A percentile compares a stretch with the other conserved stretches of the same genome.
Evolutionary conservation across 176 grass and related monocot species (phyloP).

Genomic region (Avena insularis): DNA sequence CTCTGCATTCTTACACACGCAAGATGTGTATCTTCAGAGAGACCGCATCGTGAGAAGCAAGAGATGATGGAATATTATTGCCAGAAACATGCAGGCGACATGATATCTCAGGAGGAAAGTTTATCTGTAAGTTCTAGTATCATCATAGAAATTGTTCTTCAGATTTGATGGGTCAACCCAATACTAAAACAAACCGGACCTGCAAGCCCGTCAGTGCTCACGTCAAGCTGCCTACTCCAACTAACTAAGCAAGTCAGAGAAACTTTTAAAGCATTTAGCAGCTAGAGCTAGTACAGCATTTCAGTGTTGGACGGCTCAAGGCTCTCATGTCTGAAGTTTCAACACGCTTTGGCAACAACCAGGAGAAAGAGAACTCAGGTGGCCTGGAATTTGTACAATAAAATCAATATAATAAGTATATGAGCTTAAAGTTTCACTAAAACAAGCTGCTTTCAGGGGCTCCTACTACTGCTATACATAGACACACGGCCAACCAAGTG

Average conservation of each 20-base stretch:
- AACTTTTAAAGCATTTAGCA: not conserved
- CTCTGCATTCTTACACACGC: not conserved
- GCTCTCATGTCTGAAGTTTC: not conserved
- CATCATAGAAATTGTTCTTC: not conserved
- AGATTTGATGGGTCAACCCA: slow-evolving; percentile 19
- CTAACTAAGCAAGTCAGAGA: slow-evolving; percentile 28
- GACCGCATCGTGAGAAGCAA: not conserved
- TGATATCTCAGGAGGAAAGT: not conserved
- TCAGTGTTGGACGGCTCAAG: not conserved
- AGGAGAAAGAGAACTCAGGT: not conserved
- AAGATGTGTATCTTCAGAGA: not conserved
- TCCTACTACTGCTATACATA: slow-evolving; percentile 43
- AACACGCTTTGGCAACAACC: slow-evolving; percentile 2
- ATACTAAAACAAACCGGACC: not conserved
- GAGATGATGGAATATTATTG: not conserved
- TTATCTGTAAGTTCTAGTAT: not conserved
- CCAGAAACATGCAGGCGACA: not conserved
- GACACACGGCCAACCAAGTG: slow-evolving; percentile 47
- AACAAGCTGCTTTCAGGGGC: slow-evolving; percentile 41
- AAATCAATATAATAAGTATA: slow-evolving; percentile 53
- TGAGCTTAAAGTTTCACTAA: slow-evolving; percentile 9
- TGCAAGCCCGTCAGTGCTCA: slow-evolving; percentile 21
- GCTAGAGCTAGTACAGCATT: not conserved
- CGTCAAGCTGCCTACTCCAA: slow-evolving; percentile 34
- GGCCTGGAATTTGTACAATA: slow-evolving; percentile 20